Base-by-base conservation (phyloP, 2,329 filamentous ascomycete genomes). In the Curvularia lunata region DNA sequence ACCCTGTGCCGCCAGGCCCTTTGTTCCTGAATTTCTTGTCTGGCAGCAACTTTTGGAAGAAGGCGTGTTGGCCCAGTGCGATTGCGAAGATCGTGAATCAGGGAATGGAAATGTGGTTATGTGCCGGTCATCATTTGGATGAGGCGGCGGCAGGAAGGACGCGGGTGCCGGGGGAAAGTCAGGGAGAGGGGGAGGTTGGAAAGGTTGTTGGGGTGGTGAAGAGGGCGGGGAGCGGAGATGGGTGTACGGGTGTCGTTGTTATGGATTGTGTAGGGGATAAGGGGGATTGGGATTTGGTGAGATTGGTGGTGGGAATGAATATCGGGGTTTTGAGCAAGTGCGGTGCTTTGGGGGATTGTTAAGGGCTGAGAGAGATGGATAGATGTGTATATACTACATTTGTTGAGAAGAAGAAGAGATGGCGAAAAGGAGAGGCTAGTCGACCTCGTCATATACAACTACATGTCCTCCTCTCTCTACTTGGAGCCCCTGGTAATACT, bases 1-100 rank as follows among this genome's bases (percentile, higher is more conserved):
- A 74, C 61, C 80, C 75, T 43, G 79, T 82, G 45, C 81, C 80
- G 49, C 80, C 73, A 37, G 78, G 75, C 16, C 91, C 92, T 0
- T 84, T 97, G 66, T 96, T 90, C 69, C 81, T 98, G 77, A 99
- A 98, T 77, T 98, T 97, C 74, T 77, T 97, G 61, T 92, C 85
- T 66, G 95, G 89, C 0, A 94, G 90, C 76, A 97, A 97, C 79
- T 98, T 98, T 81, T 98, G 94, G 88, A 93, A 91, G 64, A 83
- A 89, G 1, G 87, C 86, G 54, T 97, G 92, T 77, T 99, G 95
- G 95, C 95, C 95, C 0, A 93, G 97, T 77, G 89, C 86, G 71
- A 91, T 99, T 74, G 94, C 95, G 1, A 88, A 87, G 19, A 91
- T 90, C 79, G 84, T 97, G 48, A 98, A 98, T 79, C 91, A 93